Base-by-base conservation (phyloP, 2,329 filamentous ascomycete genomes). In the Stagonosporopsis rhizophila region DNA sequence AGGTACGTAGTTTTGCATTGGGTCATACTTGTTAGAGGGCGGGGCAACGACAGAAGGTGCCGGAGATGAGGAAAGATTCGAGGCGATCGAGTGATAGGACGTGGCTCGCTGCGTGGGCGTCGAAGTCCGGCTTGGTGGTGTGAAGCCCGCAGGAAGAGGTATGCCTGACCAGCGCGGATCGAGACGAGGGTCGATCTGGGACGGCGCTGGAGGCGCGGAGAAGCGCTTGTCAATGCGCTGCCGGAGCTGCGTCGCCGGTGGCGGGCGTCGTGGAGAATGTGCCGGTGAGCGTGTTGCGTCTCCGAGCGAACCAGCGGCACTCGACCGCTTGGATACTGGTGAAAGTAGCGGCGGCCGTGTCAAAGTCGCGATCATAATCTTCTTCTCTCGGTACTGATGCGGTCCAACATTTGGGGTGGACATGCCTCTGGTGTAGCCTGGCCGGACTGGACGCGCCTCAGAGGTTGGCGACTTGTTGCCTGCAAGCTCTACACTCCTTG, bases 1-100 rank as follows among this genome's bases (percentile, higher is more conserved):
- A n/a, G 72, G 70, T 47, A 73, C 52, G 41, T 71, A 71, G 47
- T 75, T 62, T 8, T 67, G 54, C 4, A 75, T 64, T 9, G 66
- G 66, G 39, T 73, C 67, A 56, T 74, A 72, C 44, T 69, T 62
- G n/a, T 56, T 56, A 5, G 59, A 54, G 9, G 52, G 20, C n/a
- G 49, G 40, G 9, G 56, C 41, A 6, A 64, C 30, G 7, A 49
- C 51, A n/a, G 63, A 48, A 25, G 69, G 62, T 12, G 64, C 52
- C 0, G 65, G 66, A 41, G 65, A 62, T 2, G 58, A 58, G 12
- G 66, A 66, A 4, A 61, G 20, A 15, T 49, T 56, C 1, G 65
- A 64, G 4, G 40, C 28, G 14, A 53, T 56, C 12, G 69, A 69
- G 23, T 69, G 64, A 17, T 63, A 68, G 8, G 69, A 71, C 3